Evolutionary conservation across 805 yeast species (phyloP), one percentile per base, ranked within the genome.

Genomic region (Teunomyces funiuensis): DNA sequence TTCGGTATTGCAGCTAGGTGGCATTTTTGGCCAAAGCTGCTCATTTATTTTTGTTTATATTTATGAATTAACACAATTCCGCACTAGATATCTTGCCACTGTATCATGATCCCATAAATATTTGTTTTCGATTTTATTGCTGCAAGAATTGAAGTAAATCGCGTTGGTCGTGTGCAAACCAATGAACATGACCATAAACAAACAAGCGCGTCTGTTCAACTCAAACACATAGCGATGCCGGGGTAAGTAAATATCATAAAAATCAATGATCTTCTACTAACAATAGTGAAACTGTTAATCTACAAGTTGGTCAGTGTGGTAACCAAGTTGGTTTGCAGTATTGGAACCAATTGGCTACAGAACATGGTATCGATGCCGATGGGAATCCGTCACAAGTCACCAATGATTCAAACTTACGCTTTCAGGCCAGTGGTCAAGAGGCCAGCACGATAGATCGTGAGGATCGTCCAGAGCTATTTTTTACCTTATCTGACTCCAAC

Each of bases 231-330:
- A 34, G 26, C 22, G 20, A 58, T 58, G 63, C 61, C 63, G 37
- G 63, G 63, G 63, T 58, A 58, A 33, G 63, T 57, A 23, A 8
- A 16, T 40, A 7, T 13, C n/a, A 20, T 16, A 5, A 9, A 8
- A 14, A 9, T 10, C 27, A 14, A 18, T 13, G 16, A 28, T 11
- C 13, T 15, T 22, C 7, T 48, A 60, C 66, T 58, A 62, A 58
- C 62, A 13, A 5, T 5, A 68, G 90, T 7, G 89, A 85, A 59
- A 79, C 84, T 2, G 71, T 85, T 29, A 82, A 90, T 1, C 61
- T 85, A 8, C 90, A 84, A 53, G 79, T 80, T 8, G 96, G 96
- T 18, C 99, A 93, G 66, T 93, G 99, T 69, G 99, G 99, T 43
- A 93, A 93, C 64, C 98, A 91, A 60, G 83, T 91, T 1, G 97